These are phyloP conservation scores for Skeletonema costatum DNA, from an alignment of 108 stramenopile genomes.

Conservation along the genomic window DNA sequence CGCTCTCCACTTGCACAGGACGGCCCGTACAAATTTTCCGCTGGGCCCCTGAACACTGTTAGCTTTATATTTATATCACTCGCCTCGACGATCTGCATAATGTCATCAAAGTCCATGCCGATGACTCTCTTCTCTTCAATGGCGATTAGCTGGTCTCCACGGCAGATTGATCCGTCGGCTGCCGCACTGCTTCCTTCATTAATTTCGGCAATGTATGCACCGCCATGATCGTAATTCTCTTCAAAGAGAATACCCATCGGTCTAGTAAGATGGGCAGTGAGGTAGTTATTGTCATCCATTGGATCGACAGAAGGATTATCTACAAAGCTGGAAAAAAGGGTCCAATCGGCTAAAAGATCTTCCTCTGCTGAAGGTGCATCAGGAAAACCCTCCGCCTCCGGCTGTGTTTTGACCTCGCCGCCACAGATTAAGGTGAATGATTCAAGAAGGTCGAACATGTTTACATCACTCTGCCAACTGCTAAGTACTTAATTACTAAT, in stretches of 20 bases:
- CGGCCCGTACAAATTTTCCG: constrained; percentile 71
- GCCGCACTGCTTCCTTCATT: constrained; percentile 62
- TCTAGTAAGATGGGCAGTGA: constrained; percentile 52
- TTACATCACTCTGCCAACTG: too few relatives aligned
- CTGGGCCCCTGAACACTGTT: constrained; percentile 64
- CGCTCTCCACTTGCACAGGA: constrained; percentile 70
- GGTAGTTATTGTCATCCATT: constrained; percentile 73
- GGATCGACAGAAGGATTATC: constrained; percentile 44
- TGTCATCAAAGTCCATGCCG: constrained; percentile 71
- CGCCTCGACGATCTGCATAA: constrained; percentile 61
- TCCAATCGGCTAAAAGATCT: background rate
- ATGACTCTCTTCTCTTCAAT: constrained; percentile 56
- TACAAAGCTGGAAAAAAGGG: background rate
- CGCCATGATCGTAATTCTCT: constrained; percentile 65
- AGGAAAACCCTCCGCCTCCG: background rate
- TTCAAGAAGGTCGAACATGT: background rate
- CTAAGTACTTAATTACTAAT: too few relatives aligned
- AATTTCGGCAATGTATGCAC: constrained; percentile 67
- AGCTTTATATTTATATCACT: constrained; percentile 41
- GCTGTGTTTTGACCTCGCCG: background rate
- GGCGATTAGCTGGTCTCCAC: constrained; percentile 69
- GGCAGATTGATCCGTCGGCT: constrained; percentile 31
- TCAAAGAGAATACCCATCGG: constrained; percentile 86
- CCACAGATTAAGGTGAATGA: background rate
- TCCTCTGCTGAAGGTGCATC: background rate